These are phyloP conservation scores for Ceratocystiopsis sp. DNA, from an alignment of 2,329 filamentous ascomycete species.

Conservation along the genomic window DNA sequence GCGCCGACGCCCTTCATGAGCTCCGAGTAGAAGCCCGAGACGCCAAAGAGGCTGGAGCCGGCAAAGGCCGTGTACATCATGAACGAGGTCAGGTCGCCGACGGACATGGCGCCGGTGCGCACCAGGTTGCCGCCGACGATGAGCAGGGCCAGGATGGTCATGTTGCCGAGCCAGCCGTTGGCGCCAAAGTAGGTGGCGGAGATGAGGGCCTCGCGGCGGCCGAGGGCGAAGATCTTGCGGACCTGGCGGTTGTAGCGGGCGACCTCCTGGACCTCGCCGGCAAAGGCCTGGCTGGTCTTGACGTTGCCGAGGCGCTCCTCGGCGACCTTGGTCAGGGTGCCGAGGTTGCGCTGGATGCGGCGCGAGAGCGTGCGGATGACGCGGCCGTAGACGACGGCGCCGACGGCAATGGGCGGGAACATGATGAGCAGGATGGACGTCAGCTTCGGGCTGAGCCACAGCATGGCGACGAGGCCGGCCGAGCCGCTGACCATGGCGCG, in stretches of 20 bases:
- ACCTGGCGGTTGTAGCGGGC: conserved; percentile 83
- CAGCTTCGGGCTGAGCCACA: conserved; percentile 83
- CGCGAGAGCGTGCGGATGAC: conserved; percentile 78
- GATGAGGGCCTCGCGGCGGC: conserved; percentile 71
- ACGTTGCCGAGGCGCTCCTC: conserved; percentile 97
- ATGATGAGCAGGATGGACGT: conserved; percentile 75
- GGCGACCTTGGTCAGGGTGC: conserved; percentile 86
- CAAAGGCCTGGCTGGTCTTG: conserved; percentile 90
- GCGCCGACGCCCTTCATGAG: conserved; percentile 98
- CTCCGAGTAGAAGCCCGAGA: conserved; percentile 94
- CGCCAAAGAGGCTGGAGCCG: conserved; percentile 73
- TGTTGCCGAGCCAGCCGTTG: conserved; percentile 85
- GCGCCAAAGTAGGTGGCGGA: conserved; percentile 78
- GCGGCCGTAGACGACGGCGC: conserved; percentile 82
- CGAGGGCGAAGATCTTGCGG: conserved; percentile 78
- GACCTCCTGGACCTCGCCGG: conserved; percentile 81
- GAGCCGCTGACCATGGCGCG: conserved; percentile 76
- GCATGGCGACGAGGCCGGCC: conserved; percentile 83
- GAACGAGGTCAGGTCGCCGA: conserved; percentile 89
- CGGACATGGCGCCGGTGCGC: conserved; percentile 64
- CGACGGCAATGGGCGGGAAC: conserved; percentile 78
- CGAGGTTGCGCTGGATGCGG: conserved; percentile 84
- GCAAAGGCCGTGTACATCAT: conserved; percentile 94
- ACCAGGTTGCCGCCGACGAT: conserved; percentile 87
- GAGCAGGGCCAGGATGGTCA: conserved; percentile 83